phyloP scores from a whole-genome alignment of 2,329 filamentous ascomycete species.

The Hypomyces perniciosus region DNA sequence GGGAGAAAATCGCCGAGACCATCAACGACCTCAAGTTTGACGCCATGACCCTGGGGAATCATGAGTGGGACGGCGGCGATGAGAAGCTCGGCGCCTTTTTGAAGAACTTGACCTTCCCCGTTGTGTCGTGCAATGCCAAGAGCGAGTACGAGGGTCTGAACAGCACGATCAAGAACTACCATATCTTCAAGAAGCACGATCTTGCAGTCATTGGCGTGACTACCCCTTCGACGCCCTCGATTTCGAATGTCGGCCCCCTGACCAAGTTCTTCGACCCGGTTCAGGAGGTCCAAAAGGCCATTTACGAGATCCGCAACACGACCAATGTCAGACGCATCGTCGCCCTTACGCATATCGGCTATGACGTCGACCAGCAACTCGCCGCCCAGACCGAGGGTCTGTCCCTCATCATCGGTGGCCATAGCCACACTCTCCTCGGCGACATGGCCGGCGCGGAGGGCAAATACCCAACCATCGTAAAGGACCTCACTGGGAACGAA shows the following conservation, averaged over 20 bases:
- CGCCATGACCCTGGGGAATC: slow-evolving; percentile 62
- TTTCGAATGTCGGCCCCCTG: slow-evolving; percentile 51
- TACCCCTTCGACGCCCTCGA: slow-evolving; percentile 51
- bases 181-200: slow-evolving; percentile 55
- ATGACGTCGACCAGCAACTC: slow-evolving; percentile 56
- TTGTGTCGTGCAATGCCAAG: slow-evolving; percentile 57
- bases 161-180: slow-evolving; percentile 58
- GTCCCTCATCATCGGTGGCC: slow-evolving; percentile 62
- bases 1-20: slow-evolving; percentile 62
- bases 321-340: slow-evolving; percentile 60
- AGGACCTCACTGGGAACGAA: slow-evolving; percentile 57
- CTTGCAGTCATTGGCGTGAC: slow-evolving; percentile 61
- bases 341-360: slow-evolving; percentile 62
- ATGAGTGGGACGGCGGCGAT: slow-evolving; percentile 61
- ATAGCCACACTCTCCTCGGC: slow-evolving; percentile 55
- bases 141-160: slow-evolving; percentile 55
- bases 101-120: slow-evolving; percentile 57
- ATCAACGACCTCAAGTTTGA: slow-evolving; percentile 61
- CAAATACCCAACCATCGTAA: slow-evolving; percentile 57
- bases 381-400: slow-evolving; percentile 55
- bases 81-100: slow-evolving; percentile 57
- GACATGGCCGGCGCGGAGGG: slow-evolving; percentile 52
- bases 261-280: slow-evolving; percentile 55
- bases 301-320: slow-evolving; percentile 55
- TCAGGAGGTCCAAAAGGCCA: slow-evolving; percentile 52